Conservation (phyloP, 1,284 basidiomycete genomes). For the Ustilago curta region DNA sequence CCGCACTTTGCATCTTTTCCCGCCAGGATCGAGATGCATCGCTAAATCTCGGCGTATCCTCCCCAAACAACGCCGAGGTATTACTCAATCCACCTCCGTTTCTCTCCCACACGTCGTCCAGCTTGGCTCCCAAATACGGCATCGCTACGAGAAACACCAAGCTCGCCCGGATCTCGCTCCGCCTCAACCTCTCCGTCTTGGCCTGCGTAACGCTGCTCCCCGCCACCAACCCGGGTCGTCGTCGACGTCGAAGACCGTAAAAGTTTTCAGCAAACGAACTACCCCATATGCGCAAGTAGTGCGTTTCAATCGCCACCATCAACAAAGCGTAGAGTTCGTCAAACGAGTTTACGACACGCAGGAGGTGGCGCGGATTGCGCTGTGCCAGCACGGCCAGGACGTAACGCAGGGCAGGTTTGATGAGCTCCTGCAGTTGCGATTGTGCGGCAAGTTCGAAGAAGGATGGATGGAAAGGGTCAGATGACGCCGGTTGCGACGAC, state of each 20-base stretch:
- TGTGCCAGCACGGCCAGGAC: slow-evolving; percentile 92
- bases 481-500: slow-evolving; percentile 37
- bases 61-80: slow-evolving; percentile 73
- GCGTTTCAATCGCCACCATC: slow-evolving; percentile 88
- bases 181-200: slow-evolving; percentile 41
- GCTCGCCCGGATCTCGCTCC: slow-evolving; percentile 38
- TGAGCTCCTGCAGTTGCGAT: slow-evolving; percentile 89
- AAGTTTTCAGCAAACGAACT: slow-evolving; percentile 89
- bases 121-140: slow-evolving; percentile 88
- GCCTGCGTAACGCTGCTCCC: too few species aligned
- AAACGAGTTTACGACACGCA: slow-evolving; percentile 91
- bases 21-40: not conserved
- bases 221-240: slow-evolving; percentile 72
- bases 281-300: slow-evolving; percentile 87
- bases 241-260: slow-evolving; percentile 86
- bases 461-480: slow-evolving; percentile 78
- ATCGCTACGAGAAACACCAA: slow-evolving; percentile 77
- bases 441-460: slow-evolving; percentile 96
- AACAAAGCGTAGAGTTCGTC: slow-evolving; percentile 93
- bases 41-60: slow-evolving; percentile 33
- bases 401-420: slow-evolving; percentile 96
- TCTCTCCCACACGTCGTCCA: slow-evolving; percentile 88
- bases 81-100: slow-evolving; percentile 81
- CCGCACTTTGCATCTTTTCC: not conserved
- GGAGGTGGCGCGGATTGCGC: slow-evolving; percentile 89